phyloP scores from a whole-genome alignment of 2,329 filamentous ascomycete species.

The Talaromyces sp. region DNA sequence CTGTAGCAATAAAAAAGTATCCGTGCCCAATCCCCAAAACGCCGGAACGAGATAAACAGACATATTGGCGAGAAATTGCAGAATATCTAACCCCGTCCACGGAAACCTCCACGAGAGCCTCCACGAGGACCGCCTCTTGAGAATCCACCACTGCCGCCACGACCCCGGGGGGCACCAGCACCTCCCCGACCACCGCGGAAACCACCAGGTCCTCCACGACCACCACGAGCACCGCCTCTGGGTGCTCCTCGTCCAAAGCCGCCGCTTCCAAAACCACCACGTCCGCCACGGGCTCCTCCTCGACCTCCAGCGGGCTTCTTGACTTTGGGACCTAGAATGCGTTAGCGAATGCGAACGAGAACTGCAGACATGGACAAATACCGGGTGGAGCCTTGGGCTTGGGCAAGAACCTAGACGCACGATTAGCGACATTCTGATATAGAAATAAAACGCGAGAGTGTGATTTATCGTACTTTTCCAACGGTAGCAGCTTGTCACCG shows the following conservation, averaged over 20 bases:
- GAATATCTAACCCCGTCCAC: conserved; percentile 20
- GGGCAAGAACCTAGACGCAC: conserved; percentile 64
- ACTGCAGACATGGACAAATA: conserved; percentile 17
- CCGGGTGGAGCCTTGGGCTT: conserved; percentile 72
- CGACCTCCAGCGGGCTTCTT: conserved; percentile 62
- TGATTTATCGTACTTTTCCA: conserved; percentile 61
- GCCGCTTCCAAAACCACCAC: conserved; percentile 41
- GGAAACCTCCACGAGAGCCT: conserved; percentile 24
- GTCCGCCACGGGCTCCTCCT: conserved; percentile 40
- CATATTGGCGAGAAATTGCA: conserved; percentile 4
- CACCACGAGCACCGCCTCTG: conserved; percentile 37
- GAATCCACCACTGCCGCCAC: conserved; percentile 22
- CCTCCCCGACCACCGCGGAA: conserved; percentile 8
- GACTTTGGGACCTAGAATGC: conserved; percentile 55
- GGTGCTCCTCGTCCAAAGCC: conserved; percentile 28
- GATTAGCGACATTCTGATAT: not conserved
- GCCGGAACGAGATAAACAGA: conserved; percentile 35
- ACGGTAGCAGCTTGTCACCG: conserved; percentile 84
- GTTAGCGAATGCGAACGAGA: conserved; percentile 14
- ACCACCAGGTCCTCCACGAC: conserved; percentile 11
- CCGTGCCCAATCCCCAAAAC: conserved; percentile 34
- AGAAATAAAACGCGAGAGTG: not conserved
- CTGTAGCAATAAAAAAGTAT: conserved; percentile 30
- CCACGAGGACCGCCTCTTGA: conserved; percentile 26
- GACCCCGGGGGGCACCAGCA: conserved; percentile 8